phyloP scores from a whole-genome alignment of 2,329 filamentous ascomycete species.

The Epichloe bromicola region DNA sequence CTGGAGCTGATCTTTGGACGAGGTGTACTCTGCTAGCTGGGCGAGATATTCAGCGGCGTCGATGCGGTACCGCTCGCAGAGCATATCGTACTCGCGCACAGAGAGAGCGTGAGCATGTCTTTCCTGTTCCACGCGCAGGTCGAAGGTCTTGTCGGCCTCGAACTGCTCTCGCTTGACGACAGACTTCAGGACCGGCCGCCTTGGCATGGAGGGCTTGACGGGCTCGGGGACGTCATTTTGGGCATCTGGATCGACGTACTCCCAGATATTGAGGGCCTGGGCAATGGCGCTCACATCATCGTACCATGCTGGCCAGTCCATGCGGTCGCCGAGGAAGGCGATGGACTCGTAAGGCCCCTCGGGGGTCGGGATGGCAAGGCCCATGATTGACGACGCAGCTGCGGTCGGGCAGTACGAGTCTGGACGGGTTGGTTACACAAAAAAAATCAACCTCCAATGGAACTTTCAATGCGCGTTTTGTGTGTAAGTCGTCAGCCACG shows the following conservation, averaged over 20 bases:
- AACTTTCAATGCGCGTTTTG: not conserved
- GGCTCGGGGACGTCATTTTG: not conserved
- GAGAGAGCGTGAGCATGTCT: conserved; percentile 3
- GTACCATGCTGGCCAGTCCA: conserved; percentile 7
- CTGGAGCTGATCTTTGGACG: conserved; percentile 3
- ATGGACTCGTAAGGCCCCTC: conserved; percentile 2
- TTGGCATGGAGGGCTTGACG: conserved; percentile 1
- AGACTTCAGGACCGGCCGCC: not conserved
- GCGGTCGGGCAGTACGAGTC: not conserved
- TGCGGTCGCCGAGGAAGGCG: conserved; percentile 2
- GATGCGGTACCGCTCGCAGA: conserved; percentile 6
- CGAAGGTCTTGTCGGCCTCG: conserved; percentile 5
- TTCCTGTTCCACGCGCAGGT: conserved; percentile 4
- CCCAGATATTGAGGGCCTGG: conserved; percentile 4
- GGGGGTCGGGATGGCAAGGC: not conserved
- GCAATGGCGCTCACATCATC: conserved; percentile 4
- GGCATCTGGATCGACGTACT: conserved; percentile 7
- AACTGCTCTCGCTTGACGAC: not conserved
- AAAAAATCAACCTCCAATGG: no score
- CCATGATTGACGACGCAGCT: not conserved
- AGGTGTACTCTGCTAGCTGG: conserved; percentile 1
- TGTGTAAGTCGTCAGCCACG: not conserved
- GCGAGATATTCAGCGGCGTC: conserved; percentile 4
- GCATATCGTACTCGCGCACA: conserved; percentile 4
- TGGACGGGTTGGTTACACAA: no score